These are phyloP conservation scores for Auriculariales sp. DNA, from an alignment of 768 basidiomycete genomes.

Conservation along the genomic window DNA sequence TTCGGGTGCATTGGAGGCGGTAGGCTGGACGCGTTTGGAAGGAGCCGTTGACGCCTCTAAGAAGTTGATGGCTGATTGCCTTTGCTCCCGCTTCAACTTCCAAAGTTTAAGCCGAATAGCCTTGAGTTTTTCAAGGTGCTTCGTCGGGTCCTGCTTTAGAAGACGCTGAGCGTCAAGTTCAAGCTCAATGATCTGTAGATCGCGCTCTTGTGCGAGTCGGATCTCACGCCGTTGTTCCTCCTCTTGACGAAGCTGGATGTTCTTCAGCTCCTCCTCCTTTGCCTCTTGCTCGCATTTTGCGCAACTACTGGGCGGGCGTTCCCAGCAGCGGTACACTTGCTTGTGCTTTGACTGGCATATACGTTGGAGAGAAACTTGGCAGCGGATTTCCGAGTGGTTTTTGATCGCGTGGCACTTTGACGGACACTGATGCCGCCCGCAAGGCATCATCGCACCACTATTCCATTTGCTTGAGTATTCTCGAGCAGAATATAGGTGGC, in stretches of 20 bases:
- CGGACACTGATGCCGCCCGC: slow-evolving; percentile 41
- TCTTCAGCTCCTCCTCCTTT: slow-evolving; percentile 23
- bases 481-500: no score
- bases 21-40: no score
- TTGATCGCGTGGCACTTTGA: slow-evolving; percentile 45
- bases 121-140: no score
- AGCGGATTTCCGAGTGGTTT: slow-evolving; percentile 40
- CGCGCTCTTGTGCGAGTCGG: no score
- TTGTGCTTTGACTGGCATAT: slow-evolving; percentile 34
- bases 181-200: no score
- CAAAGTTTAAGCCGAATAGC: no score
- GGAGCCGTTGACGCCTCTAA: no score
- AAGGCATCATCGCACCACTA: slow-evolving; percentile 35
- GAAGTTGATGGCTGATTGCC: no score
- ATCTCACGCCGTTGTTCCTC: slow-evolving; percentile 25
- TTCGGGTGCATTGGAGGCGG: no score
- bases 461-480: background rate
- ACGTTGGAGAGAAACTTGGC: slow-evolving; percentile 20
- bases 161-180: no score
- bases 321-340: slow-evolving; percentile 28
- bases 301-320: slow-evolving; percentile 25
- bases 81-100: no score
- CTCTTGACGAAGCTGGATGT: slow-evolving; percentile 27
- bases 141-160: no score
- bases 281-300: slow-evolving; percentile 34